These are phyloP conservation scores for Pachysandra terminalis DNA, from an alignment of 164 flowering plant species.

Conservation along the genomic window DNA sequence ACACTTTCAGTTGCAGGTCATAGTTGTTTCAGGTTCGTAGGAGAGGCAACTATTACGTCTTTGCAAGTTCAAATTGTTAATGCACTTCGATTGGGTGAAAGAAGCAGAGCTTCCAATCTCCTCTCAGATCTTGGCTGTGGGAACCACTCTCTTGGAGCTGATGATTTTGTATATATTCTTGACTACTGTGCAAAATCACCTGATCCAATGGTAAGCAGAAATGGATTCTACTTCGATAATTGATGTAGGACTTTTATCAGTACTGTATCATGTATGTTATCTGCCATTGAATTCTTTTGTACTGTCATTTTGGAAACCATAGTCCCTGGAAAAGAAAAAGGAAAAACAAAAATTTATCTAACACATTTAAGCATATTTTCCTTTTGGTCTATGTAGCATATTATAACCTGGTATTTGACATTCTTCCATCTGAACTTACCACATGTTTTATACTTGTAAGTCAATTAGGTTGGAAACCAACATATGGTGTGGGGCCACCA, in stretches of 20 bases:
- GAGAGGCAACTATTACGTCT: slow-evolving; percentile 19
- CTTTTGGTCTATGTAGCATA: too few relatives aligned
- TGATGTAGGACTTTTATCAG: background rate
- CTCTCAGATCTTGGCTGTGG: slow-evolving; percentile 39
- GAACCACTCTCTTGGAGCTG: slow-evolving; percentile 24
- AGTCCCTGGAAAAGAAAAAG: background rate
- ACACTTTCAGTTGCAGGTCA: slow-evolving; percentile 26
- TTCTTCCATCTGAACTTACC: too few relatives aligned
- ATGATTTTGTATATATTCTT: slow-evolving; percentile 53
- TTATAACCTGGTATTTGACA: too few relatives aligned
- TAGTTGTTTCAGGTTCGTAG: slow-evolving; percentile 11
- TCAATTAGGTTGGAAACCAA: background rate
- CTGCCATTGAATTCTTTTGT: background rate
- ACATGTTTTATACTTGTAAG: background rate
- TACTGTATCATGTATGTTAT: background rate
- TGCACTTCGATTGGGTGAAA: slow-evolving; percentile 62
- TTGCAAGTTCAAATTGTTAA: slow-evolving; percentile 53
- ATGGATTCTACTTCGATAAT: background rate
- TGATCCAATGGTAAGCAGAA: slow-evolving; percentile 66
- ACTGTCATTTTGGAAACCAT: background rate
- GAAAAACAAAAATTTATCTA: background rate
- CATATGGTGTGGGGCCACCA: background rate
- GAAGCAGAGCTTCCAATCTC: slow-evolving; percentile 51
- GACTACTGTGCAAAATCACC: slow-evolving; percentile 61
- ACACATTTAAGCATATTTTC: background rate